Percentiles rank a stretch among this genome's conserved stretches.
Evolutionary conservation across 225 moss, liverwort and hornwort genomes (phyloP).

Genomic region (Bryoerythrophyllum caledonicum): DNA sequence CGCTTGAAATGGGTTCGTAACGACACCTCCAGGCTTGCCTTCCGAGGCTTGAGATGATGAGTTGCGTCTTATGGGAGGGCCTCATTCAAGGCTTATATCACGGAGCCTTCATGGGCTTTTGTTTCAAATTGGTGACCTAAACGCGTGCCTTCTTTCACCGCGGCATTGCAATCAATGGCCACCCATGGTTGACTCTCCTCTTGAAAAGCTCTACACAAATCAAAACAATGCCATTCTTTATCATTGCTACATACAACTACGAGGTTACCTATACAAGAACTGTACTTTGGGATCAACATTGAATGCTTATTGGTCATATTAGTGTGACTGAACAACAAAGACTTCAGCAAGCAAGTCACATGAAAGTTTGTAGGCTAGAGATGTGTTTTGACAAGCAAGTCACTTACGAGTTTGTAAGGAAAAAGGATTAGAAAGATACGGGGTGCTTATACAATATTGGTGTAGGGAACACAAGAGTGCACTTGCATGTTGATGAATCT

Average conservation of each 20-base stretch:
- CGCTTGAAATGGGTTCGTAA: conserved; percentile 11
- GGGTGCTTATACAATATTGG: conserved; percentile 91
- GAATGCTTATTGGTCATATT: conserved; percentile 19
- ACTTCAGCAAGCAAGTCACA: background rate
- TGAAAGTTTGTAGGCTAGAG: too few species aligned
- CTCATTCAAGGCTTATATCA: conserved; percentile 12
- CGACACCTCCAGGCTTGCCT: conserved; percentile 1
- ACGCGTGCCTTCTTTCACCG: conserved; percentile 22
- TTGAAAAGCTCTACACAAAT: conserved; percentile 70
- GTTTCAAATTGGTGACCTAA: conserved; percentile 17
- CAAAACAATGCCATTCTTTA: conserved; percentile 15
- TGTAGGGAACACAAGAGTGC: conserved; percentile 79
- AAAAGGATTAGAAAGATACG: conserved; percentile 49
- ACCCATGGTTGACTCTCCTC: conserved; percentile 93
- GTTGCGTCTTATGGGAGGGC: conserved; percentile 17
- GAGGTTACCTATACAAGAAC: background rate
- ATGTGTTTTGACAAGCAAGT: too few species aligned
- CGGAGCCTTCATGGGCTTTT: background rate
- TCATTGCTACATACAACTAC: background rate
- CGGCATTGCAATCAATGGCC: conserved; percentile 82
- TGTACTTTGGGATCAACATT: background rate
- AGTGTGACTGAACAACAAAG: conserved; percentile 9
- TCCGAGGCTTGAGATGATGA: conserved; percentile 21
- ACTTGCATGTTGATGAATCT: conserved; percentile 97
- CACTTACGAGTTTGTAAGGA: background rate